Evolutionary conservation across 768 basidiomycete species (phyloP).

Genomic region (Roridomyces roridus): DNA sequence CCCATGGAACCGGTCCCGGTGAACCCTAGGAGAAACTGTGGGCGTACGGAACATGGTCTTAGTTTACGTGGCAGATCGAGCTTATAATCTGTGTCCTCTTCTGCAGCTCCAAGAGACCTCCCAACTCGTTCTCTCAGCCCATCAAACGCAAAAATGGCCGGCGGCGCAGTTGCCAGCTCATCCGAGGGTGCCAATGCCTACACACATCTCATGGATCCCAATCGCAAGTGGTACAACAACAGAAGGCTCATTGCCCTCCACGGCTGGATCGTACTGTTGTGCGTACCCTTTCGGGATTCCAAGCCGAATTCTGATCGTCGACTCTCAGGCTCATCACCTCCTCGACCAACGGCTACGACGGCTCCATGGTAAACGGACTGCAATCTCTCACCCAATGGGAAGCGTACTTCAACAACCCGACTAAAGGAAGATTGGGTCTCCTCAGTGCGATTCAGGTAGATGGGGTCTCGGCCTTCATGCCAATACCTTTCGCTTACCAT

Average conservation of each 20-base stretch:
- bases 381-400: slow-evolving; percentile 73
- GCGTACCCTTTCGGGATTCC: no score
- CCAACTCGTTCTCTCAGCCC: neutral
- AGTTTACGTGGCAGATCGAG: no score
- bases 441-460: slow-evolving; percentile 82
- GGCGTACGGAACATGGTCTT: no score
- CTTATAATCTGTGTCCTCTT: no score
- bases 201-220: slow-evolving; percentile 46
- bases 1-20: no score
- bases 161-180: slow-evolving; percentile 29
- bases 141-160: slow-evolving; percentile 25
- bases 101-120: no score
- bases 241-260: slow-evolving; percentile 62
- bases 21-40: no score
- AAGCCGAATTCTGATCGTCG: no score
- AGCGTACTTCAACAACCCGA: slow-evolving; percentile 61
- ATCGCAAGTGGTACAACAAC: slow-evolving; percentile 55
- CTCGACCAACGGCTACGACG: slow-evolving; percentile 78
- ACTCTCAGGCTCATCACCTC: slow-evolving; percentile 83
- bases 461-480: no score
- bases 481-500: neutral
- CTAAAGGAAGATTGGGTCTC: slow-evolving; percentile 64
- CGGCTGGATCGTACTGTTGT: slow-evolving; percentile 73
- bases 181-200: slow-evolving; percentile 26
- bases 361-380: slow-evolving; percentile 82